Percentiles rank a stretch among this genome's conserved stretches.
phyloP scores from a whole-genome alignment of 371 early-diverging fungal species.

The Entomophthora muscae region DNA sequence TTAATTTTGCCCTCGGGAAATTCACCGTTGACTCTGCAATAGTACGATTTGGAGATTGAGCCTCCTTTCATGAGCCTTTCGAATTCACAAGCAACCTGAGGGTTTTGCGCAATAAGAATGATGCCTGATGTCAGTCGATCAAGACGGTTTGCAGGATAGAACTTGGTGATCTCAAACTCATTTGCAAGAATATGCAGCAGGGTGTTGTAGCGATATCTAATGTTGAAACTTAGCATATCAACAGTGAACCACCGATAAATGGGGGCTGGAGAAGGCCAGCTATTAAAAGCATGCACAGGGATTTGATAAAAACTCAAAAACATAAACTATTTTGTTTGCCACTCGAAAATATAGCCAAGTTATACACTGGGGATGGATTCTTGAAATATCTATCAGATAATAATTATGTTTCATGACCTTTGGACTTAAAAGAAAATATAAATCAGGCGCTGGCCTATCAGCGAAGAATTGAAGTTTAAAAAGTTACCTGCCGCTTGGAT shows the following conservation, averaged over 20 bases:
- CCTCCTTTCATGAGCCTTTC: constrained; percentile 40
- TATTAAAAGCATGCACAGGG: too few relatives aligned
- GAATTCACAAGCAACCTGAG: constrained; percentile 35
- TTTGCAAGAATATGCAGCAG: constrained; percentile 53
- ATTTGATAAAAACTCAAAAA: too few relatives aligned
- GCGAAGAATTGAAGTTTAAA: not conserved
- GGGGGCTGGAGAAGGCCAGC: too few relatives aligned
- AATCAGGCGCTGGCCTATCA: not conserved
- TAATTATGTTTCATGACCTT: too few relatives aligned
- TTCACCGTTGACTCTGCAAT: constrained; percentile 67
- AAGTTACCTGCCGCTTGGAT: constrained; percentile 53
- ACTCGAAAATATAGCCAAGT: too few relatives aligned
- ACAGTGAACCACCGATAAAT: too few relatives aligned
- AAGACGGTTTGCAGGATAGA: constrained; percentile 70
- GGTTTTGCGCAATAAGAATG: constrained; percentile 52
- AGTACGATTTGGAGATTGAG: constrained; percentile 63
- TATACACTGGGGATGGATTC: too few relatives aligned
- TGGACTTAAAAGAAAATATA: not conserved
- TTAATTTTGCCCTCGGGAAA: constrained; percentile 50
- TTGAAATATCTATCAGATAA: too few relatives aligned
- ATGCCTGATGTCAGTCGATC: constrained; percentile 89
- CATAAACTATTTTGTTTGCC: too few relatives aligned
- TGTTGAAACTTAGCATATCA: too few relatives aligned
- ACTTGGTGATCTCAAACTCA: constrained; percentile 31
- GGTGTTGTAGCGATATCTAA: constrained; percentile 56